These are phyloP conservation scores for Sicyos edulis DNA, from an alignment of 306 rosid genomes.

Conservation along the genomic window DNA sequence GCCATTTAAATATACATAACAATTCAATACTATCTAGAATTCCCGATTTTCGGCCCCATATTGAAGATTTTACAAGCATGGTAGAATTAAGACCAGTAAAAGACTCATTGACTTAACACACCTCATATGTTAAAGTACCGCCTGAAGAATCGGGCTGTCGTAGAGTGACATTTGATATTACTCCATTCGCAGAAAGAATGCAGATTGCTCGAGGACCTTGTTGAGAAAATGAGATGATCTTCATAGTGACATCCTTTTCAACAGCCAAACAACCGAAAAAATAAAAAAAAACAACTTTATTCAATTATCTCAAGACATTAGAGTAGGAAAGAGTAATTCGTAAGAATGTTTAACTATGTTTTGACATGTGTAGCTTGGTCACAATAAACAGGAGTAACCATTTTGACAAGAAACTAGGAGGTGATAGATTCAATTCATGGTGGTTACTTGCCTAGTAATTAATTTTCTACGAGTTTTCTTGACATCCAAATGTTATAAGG, in stretches of 20 bases:
- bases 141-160: constrained; percentile 78
- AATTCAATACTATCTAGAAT: neutral
- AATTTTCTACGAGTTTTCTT: too few relatives aligned
- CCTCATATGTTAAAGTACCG: constrained; percentile 71
- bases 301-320: constrained; percentile 2
- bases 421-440: too few relatives aligned
- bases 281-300: constrained; percentile 6
- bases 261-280: constrained; percentile 22
- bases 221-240: constrained; percentile 62
- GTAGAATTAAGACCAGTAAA: neutral
- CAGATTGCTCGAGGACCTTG: constrained; percentile 85
- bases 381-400: neutral
- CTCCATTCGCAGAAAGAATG: constrained; percentile 69
- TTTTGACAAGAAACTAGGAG: too few relatives aligned
- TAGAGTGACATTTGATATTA: constrained; percentile 63
- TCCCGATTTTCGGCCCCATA: too few relatives aligned
- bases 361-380: neutral
- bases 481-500: too few relatives aligned
- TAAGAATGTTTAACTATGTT: neutral
- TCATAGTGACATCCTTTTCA: constrained; percentile 64
- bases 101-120: constrained; percentile 21
- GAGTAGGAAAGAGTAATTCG: neutral
- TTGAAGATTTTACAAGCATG: neutral
- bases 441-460: too few relatives aligned
- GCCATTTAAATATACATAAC: neutral